phyloP scores from a whole-genome alignment of 148 eudicot species.

The Pouteria glomerata region DNA sequence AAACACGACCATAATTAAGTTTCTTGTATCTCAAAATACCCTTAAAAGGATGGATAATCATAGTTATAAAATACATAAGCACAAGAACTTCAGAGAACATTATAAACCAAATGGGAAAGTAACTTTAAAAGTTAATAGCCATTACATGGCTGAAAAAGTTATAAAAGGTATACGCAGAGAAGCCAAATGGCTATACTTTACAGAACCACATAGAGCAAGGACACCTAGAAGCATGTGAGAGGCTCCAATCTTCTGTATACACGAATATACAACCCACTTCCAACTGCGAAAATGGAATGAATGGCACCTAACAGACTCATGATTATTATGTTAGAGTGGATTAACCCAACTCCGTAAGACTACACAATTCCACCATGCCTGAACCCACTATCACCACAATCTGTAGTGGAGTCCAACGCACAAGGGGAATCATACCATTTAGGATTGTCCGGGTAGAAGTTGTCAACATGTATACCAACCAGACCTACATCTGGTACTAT shows the following conservation, averaged over 20 bases:
- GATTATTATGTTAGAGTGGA: slow-evolving; percentile 40
- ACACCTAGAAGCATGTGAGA: slow-evolving; percentile 38
- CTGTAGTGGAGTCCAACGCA: slow-evolving; percentile 72
- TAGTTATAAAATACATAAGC: slow-evolving; percentile 1
- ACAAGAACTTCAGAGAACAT: neutral
- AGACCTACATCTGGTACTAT: slow-evolving; percentile 77
- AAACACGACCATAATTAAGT: neutral
- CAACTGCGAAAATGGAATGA: slow-evolving; percentile 24
- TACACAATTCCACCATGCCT: slow-evolving; percentile 67
- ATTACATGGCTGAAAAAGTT: slow-evolving; percentile 23
- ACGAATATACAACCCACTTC: slow-evolving; percentile 60
- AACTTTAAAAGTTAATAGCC: slow-evolving; percentile 14
- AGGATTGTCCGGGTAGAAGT: slow-evolving; percentile 84
- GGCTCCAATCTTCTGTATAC: slow-evolving; percentile 53
- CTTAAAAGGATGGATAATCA: neutral
- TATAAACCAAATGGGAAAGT: slow-evolving; percentile 6
- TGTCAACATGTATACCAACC: slow-evolving; percentile 73
- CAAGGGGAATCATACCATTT: slow-evolving; percentile 97
- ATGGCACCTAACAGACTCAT: slow-evolving; percentile 19
- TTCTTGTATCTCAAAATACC: neutral
- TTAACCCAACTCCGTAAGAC: slow-evolving; percentile 31
- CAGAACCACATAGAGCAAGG: slow-evolving; percentile 38
- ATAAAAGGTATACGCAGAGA: slow-evolving; percentile 44
- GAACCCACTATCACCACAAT: slow-evolving; percentile 73
- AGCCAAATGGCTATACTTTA: slow-evolving; percentile 45